Base-by-base conservation (phyloP, 2,329 filamentous ascomycete species). In the Monilinia fructigena region DNA sequence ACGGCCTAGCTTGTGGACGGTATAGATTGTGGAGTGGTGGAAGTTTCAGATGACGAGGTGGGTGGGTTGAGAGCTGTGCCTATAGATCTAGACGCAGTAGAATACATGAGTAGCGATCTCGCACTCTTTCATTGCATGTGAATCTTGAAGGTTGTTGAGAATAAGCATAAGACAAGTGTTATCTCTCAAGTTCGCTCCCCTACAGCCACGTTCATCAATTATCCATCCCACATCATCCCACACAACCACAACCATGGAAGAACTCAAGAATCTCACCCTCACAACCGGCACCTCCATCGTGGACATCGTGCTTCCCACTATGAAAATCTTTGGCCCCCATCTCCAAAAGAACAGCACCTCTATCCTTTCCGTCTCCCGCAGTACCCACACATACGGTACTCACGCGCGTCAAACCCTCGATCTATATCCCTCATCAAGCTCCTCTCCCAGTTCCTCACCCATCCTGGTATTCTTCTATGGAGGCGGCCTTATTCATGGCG, bases 401-500 rank as follows among this genome's bases (percentile, higher is more conserved):
- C 72, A 75, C 52, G 67, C 73, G 4, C 73, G 75, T 0, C 75
- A 76, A 63, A 68, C 69, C 54, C 67, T 76, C 6, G 74, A 76
- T 42, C 45, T 75, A 38, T 76, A 75, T 45, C 50, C 61, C 16
- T 68, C 73, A 10, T 23, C n/a, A 40, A 40, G 18, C n/a, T 20
- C 63, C 4, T 55, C 68, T 7, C 53, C 66, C 16, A n/a, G 61
- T 6, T 40, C 45, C 3, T 54, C 66, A 4, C 66, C 73, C 20
- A 74, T 76, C 38, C 66, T 76, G 3, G 61, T 76, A 31, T 76
- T 71, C 66, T 66, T 75, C 48, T 73, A 76, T 55, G 74, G 75
- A 6, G 75, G 75, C 14, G 75, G 74, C 6, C 54, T 75, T 4
- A 68, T 69, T 18, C 38, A 65, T 35, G 75, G 75, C 14, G 72